Percentiles rank a stretch among this genome's conserved stretches.
Conservation (phyloP, 495 filamentous ascomycete genomes). For the Cryomyces antarcticus region DNA sequence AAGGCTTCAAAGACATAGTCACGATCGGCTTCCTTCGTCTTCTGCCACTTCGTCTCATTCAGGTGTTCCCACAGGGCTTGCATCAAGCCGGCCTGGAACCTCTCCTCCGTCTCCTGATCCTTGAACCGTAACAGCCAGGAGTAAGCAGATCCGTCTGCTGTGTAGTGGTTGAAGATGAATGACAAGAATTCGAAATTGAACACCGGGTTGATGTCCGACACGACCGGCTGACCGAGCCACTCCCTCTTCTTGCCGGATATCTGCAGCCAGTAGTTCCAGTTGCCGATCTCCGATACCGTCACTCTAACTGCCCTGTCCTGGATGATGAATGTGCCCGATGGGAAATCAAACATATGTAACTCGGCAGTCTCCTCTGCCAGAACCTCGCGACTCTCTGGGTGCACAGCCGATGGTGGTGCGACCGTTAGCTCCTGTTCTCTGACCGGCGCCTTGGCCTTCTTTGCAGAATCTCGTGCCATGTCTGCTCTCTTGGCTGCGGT, state of each 20-base stretch:
- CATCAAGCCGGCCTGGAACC: slow-evolving; percentile 87
- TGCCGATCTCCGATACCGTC: slow-evolving; percentile 66
- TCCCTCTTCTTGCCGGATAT: slow-evolving; percentile 56
- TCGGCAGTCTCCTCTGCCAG: slow-evolving; percentile 62
- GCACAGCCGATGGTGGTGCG: slow-evolving; percentile 37
- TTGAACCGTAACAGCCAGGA: slow-evolving; percentile 93
- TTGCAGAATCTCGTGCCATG: slow-evolving; percentile 1
- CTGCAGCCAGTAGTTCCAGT: slow-evolving; percentile 93
- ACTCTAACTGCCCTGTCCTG: slow-evolving; percentile 59
- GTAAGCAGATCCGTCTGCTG: slow-evolving; percentile 70
- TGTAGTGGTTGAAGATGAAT: slow-evolving; percentile 96
- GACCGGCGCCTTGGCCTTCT: slow-evolving; percentile 4
- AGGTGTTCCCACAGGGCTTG: slow-evolving; percentile 92
- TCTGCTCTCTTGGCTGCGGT: slow-evolving; percentile 7
- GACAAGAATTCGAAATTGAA: slow-evolving; percentile 97
- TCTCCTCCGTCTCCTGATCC: slow-evolving; percentile 55
- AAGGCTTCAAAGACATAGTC: slow-evolving; percentile 95
- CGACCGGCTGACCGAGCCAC: slow-evolving; percentile 74
- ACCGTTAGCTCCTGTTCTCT: slow-evolving; percentile 19
- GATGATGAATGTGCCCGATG: slow-evolving; percentile 59
- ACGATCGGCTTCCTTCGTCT: slow-evolving; percentile 73
- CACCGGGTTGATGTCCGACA: slow-evolving; percentile 86
- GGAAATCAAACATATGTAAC: slow-evolving; percentile 83
- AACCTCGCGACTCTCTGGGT: slow-evolving; percentile 51
- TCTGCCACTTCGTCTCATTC: slow-evolving; percentile 86